Base-by-base conservation (phyloP, 176 grass and related monocot genomes). In the Secale cereale region DNA sequence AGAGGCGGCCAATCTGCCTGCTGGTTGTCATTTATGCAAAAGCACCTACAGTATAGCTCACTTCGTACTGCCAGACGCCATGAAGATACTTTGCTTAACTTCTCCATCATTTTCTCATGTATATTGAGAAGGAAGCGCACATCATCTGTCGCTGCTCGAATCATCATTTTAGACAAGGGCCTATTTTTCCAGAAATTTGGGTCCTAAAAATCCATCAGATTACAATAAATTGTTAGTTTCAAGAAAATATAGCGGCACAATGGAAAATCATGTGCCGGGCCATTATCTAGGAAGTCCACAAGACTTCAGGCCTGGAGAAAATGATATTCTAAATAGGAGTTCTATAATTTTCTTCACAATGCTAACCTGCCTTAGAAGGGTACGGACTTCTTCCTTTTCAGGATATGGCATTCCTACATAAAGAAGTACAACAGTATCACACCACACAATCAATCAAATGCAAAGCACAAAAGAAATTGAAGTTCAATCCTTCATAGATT, bases 341-440 rank as follows among this genome's bases (percentile, higher is more conserved):
- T 50, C 23, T 61, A 86, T 36, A 86, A 76, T 74, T 84, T 63
- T 67, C 66, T 59, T 82, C 80, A 80, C 59, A 80, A 81, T 10
- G 78, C 93, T 90, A 89, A 96, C 97, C 93, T 98, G 87, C 86
- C 91, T 94, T 85, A 98, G 88, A 83, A 91, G 93, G 66, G 82
- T 85, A 77, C 91, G 91, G 56, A 98, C 90, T 94, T 98, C 97
- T 91, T 95, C 97, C 86, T 98, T 98, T 90, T 98, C 97, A 90
- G 93, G 89, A 83, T 98, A 98, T 40, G 88, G 85, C 75, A 95
- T 90, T 88, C 96, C 96, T 98, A 85, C 85, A 98, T 45, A 80
- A 92, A 92, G 80, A 60, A 92, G 25, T 82, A 66, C 39, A 86
- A 88, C 50, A 77, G 59, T 84, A 84, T 86, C 90, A 92, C 76